Evolutionary conservation across 352 stramenopile species (phyloP).

Genomic region (Phytopythium aichiense): DNA sequence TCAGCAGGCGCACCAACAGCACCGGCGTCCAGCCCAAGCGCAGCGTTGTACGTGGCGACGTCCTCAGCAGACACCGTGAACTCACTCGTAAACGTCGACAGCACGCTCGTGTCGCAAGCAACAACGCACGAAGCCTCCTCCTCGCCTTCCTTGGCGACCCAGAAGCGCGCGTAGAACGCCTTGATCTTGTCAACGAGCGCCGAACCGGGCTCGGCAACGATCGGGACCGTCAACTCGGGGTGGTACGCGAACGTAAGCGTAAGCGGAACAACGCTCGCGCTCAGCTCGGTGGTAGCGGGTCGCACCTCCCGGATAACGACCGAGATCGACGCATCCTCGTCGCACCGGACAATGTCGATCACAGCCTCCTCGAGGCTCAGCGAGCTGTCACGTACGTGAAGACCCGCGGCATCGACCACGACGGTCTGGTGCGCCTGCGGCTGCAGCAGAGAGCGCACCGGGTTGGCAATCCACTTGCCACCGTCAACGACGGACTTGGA

Average conservation of each 20-base stretch:
- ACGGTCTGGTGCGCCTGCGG: constrained; percentile 47
- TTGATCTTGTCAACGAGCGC: constrained; percentile 60
- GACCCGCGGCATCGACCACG: constrained; percentile 20
- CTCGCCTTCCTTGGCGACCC: constrained; percentile 53
- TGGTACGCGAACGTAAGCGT: constrained; percentile 56
- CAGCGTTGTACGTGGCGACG: constrained; percentile 53
- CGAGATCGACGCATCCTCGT: constrained; percentile 23
- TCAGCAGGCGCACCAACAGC: constrained; percentile 47
- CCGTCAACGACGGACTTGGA: constrained; percentile 44
- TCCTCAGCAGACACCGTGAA: constrained; percentile 58
- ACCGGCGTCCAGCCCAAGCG: constrained; percentile 34
- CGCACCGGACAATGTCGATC: constrained; percentile 39
- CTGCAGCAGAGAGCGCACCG: constrained; percentile 44
- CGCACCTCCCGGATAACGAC: constrained; percentile 56
- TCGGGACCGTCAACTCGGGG: constrained; percentile 37
- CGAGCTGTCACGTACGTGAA: constrained; percentile 41
- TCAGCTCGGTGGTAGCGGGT: constrained; percentile 46
- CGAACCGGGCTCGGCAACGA: constrained; percentile 35
- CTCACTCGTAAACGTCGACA: constrained; percentile 54
- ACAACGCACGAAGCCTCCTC: constrained; percentile 53
- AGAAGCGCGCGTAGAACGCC: constrained; percentile 75
- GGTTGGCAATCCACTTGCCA: constrained; percentile 71
- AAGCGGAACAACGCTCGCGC: constrained; percentile 36
- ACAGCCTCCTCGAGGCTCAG: constrained; percentile 32
- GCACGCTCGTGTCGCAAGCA: constrained; percentile 57